A percentile compares a stretch with the other conserved stretches of the same genome.
These are phyloP conservation scores for Cadophora sp. DNA, from an alignment of 2,329 filamentous ascomycete genomes.

Conservation along the genomic window DNA sequence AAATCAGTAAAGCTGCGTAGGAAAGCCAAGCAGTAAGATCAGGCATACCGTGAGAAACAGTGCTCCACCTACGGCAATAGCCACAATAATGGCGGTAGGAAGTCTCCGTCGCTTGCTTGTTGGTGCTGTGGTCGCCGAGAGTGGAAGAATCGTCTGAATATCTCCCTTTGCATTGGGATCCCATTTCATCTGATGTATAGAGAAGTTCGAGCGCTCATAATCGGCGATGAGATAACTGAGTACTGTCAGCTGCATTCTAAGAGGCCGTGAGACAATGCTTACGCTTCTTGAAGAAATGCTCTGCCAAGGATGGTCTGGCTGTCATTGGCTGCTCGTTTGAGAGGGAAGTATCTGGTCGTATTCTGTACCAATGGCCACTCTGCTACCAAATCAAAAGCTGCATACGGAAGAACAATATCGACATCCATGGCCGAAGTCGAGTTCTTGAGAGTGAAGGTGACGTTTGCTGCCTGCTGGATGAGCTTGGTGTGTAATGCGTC, in stretches of 20 bases:
- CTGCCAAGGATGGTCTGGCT: constrained; percentile 48
- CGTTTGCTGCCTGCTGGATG: constrained; percentile 41
- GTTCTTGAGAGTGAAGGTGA: constrained; percentile 47
- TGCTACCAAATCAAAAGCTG: constrained; percentile 48
- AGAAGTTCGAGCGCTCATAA: constrained; percentile 50
- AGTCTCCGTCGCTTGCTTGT: constrained; percentile 1
- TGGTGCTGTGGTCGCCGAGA: background rate
- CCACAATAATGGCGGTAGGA: constrained; percentile 16
- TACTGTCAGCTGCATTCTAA: constrained; percentile 3
- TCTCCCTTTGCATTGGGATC: constrained; percentile 26
- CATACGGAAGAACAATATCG: constrained; percentile 48
- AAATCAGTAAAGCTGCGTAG: too few relatives aligned
- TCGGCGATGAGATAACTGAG: constrained; percentile 44
- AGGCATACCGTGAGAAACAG: constrained; percentile 22
- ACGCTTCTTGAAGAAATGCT: constrained; percentile 50
- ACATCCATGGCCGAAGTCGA: constrained; percentile 39
- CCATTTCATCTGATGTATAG: constrained; percentile 44
- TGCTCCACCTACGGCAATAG: constrained; percentile 18
- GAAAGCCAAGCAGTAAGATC: background rate
- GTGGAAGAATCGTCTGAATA: constrained; percentile 33
- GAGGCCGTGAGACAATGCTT: constrained; percentile 1
- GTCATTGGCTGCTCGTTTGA: constrained; percentile 45
- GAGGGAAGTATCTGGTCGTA: constrained; percentile 47
- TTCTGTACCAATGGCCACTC: constrained; percentile 43
- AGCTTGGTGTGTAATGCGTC: constrained; percentile 38